Conservation (phyloP, 2,329 filamentous ascomycete genomes). For the Bertia moriformis region DNA sequence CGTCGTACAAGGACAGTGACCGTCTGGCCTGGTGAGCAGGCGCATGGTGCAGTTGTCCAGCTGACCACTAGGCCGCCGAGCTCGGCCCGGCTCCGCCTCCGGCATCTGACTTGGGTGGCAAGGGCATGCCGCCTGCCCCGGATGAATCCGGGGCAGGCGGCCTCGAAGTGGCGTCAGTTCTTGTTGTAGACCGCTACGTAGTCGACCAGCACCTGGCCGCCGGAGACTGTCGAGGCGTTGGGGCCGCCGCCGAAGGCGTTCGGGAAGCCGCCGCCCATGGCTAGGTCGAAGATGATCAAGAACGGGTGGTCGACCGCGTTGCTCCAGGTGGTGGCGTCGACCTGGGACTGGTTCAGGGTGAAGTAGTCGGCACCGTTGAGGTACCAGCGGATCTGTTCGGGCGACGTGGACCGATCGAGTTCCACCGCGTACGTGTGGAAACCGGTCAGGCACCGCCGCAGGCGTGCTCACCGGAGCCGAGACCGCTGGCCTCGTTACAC, state of each 20-base stretch:
- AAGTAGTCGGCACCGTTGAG: conserved; percentile 20
- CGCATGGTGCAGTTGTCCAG: too few relatives aligned
- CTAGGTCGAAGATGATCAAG: conserved; percentile 5
- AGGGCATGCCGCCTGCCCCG: too few relatives aligned
- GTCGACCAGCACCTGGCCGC: conserved; percentile 3
- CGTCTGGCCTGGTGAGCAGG: too few relatives aligned
- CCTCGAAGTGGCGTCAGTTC: too few relatives aligned
- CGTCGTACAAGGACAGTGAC: too few relatives aligned
- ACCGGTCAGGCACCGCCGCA: conserved; percentile 24
- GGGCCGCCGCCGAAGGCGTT: conserved; percentile 41
- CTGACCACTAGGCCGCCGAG: too few relatives aligned
- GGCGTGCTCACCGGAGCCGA: conserved; percentile 2
- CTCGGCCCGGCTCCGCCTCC: too few relatives aligned
- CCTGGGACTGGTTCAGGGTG: conserved; percentile 3
- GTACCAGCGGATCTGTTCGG: conserved; percentile 3
- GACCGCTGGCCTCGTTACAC: conserved; percentile 2
- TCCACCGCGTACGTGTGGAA: too few relatives aligned
- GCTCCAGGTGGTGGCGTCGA: conserved; percentile 2
- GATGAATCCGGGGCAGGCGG: too few relatives aligned
- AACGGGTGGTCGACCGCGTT: conserved; percentile 2
- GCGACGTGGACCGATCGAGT: conserved; percentile 1
- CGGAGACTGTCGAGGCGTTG: conserved; percentile 11
- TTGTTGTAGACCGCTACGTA: too few relatives aligned
- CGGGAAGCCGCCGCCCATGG: conserved; percentile 23
- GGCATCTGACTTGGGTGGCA: too few relatives aligned